Conservation (phyloP, 352 stramenopile species). For the Phytophthora pisi region DNA sequence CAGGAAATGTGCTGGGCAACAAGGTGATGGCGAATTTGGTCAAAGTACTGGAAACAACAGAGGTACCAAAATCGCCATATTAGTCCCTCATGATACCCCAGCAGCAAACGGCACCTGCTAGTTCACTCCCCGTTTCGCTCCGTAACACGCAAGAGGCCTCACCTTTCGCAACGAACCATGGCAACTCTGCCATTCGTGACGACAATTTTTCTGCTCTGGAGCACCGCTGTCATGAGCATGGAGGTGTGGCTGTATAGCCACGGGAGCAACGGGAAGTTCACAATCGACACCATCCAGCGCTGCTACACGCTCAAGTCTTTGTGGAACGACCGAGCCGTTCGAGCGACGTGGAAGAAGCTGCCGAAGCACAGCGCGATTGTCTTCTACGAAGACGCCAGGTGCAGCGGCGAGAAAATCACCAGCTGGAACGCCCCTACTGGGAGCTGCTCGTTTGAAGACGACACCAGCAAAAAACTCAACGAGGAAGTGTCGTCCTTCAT, state of each 20-base stretch:
- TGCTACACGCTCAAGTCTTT: conserved; percentile 29
- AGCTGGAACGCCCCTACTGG: conserved; percentile 8
- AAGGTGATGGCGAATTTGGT: too few species aligned
- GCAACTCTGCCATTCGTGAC: neutral
- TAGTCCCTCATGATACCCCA: neutral
- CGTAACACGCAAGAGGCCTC: neutral
- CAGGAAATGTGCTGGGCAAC: too few species aligned
- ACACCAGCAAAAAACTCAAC: conserved; percentile 15
- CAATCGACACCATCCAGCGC: conserved; percentile 14
- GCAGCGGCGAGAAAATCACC: conserved; percentile 6
- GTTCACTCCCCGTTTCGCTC: conserved; percentile 19
- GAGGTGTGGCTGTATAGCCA: conserved; percentile 27
- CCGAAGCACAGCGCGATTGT: conserved; percentile 5
- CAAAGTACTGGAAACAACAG: too few species aligned
- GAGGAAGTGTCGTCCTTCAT: conserved; percentile 26
- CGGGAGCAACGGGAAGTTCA: conserved; percentile 27
- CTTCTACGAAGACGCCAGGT: conserved; percentile 20
- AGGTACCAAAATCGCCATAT: too few species aligned
- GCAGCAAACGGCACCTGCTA: neutral
- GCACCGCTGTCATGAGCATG: conserved; percentile 3
- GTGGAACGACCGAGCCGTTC: conserved; percentile 26
- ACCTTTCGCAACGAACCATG: neutral
- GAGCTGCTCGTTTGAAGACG: conserved; percentile 24
- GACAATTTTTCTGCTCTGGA: conserved; percentile 12
- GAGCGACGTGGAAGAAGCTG: conserved; percentile 25